Evolutionary conservation across 345 rosid genomes (phyloP), one percentile per base, ranked within the genome.

Genomic region (Sisymbrium irio): DNA sequence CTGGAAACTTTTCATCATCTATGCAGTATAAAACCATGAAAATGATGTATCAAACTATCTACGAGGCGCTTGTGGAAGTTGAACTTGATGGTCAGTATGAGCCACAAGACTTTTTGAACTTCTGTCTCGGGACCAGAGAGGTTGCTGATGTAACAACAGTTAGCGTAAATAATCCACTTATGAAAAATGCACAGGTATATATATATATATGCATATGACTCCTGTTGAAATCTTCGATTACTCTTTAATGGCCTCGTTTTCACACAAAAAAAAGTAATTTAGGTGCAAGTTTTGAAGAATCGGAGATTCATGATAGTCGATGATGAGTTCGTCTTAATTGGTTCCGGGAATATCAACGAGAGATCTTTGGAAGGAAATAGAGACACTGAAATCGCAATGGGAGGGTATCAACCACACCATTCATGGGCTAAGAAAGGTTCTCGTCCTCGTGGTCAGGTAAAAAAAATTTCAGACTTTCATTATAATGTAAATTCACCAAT

Each of bases 321-420:
- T 64, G 98, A 93, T 17, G 97, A 93, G 80, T 93, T 85, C 41
- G 85, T 91, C 64, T 83, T 93, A 35, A n/a, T 93, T 6, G 98
- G 98, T 55, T 93, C 98, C 6, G 98, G 97, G 4, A 93, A 93
- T 57, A 93, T 93, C 83, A 93, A 93, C 66, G 97, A 93, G 73
- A 88, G 98, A 0, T 93, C 98, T 59, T 79, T 91, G 82, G 98
- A 83, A 42, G 98, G 98, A 54, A 88, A 92, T 4, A 83, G 98
- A 75, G 98, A 93, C 82, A 89, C 97, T 20, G 98, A 93, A 77
- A 93, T 93, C 65, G 98, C 98, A 42, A 89, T 94, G 91, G 98
- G 98, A 22, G 97, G 88, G 12, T 94, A 91, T 76, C 98, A 94
- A 61, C 96, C 97, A 17, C 83, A 67, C 18, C 89, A 89, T 74